phyloP scores from a whole-genome alignment of 163 green algal species.

The Scenedesmus sp. region DNA sequence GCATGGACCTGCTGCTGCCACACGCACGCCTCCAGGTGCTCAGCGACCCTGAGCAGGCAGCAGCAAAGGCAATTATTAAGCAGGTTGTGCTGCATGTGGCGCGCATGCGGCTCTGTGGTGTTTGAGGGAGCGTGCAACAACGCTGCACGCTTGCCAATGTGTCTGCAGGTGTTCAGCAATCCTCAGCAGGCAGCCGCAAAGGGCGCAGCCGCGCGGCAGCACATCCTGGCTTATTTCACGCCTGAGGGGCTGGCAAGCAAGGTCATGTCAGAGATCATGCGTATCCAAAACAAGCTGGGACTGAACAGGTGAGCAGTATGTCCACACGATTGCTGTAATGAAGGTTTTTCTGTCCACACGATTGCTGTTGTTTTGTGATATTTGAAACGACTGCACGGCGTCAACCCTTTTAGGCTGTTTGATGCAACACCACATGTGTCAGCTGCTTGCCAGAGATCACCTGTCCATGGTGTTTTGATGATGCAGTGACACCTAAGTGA shows the following conservation, averaged over 20 bases:
- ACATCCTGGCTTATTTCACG: constrained; percentile 64
- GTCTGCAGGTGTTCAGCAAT: constrained; percentile 56
- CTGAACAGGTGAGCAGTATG: neutral
- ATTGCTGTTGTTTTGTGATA: no score
- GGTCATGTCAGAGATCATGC: constrained; percentile 60
- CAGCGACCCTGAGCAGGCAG: neutral
- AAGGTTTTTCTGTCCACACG: no score
- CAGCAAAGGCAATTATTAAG: neutral
- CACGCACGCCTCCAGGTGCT: no score
- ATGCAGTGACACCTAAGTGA: neutral
- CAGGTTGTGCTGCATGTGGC: neutral
- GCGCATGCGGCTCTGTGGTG: no score
- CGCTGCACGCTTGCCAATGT: no score
- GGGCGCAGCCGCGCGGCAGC: constrained; percentile 52
- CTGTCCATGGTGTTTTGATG: no score
- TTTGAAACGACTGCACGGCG: no score
- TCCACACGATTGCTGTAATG: neutral
- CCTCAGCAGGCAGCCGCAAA: constrained; percentile 56
- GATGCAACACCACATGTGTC: no score
- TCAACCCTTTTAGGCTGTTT: no score
- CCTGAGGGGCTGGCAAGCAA: constrained; percentile 60
- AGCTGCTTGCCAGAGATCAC: no score
- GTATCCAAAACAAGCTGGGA: constrained; percentile 56
- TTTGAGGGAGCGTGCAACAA: neutral
- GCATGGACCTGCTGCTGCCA: neutral